Conservation (phyloP, 768 basidiomycete genomes). For the Collybia sp. region DNA sequence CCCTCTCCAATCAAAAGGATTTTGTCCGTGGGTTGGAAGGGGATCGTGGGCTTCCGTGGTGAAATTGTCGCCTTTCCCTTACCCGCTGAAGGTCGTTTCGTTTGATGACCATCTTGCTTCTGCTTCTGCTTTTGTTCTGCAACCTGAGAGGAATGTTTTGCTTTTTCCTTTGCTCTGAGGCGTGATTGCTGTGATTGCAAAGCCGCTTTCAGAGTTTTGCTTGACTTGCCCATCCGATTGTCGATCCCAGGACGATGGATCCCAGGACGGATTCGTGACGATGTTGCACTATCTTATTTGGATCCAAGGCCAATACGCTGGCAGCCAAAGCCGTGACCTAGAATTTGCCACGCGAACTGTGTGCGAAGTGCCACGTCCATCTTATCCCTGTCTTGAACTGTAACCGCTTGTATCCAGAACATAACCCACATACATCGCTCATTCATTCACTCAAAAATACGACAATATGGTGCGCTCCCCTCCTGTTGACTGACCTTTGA, state of each 20-base stretch:
- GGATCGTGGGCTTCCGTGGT: constrained; percentile 45
- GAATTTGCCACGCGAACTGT: constrained; percentile 1
- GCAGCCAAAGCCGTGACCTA: constrained; percentile 1
- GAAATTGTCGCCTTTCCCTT: constrained; percentile 28
- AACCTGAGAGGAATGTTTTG: constrained; percentile 44
- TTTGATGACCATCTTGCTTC: constrained; percentile 11
- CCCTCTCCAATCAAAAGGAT: constrained; percentile 89
- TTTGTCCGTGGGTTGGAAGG: constrained; percentile 59
- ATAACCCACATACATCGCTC: constrained; percentile 10
- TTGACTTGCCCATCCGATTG: constrained; percentile 37
- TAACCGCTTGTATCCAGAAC: constrained; percentile 8
- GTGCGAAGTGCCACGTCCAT: constrained; percentile 15
- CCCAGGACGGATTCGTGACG: constrained; percentile 1
- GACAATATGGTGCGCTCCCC: constrained; percentile 22
- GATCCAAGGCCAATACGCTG: not conserved
- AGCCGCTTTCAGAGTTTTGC: constrained; percentile 62
- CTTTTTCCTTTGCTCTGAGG: constrained; percentile 55
- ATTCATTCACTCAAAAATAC: constrained; percentile 4
- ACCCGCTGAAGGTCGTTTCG: constrained; percentile 7
- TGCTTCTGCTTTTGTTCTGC: constrained; percentile 43
- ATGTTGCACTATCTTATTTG: too few species aligned
- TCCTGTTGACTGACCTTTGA: not conserved
- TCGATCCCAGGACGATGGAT: not conserved
- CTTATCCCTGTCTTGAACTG: constrained; percentile 2
- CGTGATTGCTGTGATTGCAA: constrained; percentile 68